Percentiles rank a stretch among this genome's conserved stretches.
These are phyloP conservation scores for Corylus heterophylla DNA, from an alignment of 306 rosid genomes.

Conservation along the genomic window DNA sequence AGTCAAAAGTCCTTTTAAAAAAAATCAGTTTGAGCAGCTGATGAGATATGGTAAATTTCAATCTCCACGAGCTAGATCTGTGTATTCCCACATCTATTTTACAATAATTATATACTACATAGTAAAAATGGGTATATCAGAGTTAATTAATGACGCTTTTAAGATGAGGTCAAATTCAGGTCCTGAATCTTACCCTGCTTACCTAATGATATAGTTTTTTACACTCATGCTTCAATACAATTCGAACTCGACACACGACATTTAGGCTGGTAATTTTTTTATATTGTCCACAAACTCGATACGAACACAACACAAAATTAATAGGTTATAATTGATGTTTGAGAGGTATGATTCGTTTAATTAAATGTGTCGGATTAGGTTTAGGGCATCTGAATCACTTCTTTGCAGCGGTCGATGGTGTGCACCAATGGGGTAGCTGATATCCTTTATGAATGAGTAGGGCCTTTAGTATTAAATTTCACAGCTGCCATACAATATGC, in stretches of 20 bases:
- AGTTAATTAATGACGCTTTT: neutral
- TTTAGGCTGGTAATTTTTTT: too few species aligned
- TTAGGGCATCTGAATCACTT: neutral
- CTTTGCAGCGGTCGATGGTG: neutral
- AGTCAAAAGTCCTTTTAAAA: neutral
- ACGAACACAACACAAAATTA: too few species aligned
- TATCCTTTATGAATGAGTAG: neutral
- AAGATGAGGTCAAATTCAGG: neutral
- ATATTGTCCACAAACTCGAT: too few species aligned
- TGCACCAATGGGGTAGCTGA: neutral
- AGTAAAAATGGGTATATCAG: neutral
- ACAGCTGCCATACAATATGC: neutral
- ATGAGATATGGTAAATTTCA: neutral
- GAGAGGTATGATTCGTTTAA: too few species aligned
- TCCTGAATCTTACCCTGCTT: neutral
- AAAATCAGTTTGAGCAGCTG: neutral
- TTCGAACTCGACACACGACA: too few species aligned
- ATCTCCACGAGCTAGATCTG: conserved; percentile 35
- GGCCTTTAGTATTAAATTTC: neutral
- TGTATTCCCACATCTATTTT: conserved; percentile 15
- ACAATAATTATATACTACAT: neutral
- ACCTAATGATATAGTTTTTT: neutral
- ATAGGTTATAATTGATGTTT: too few species aligned
- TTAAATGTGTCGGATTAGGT: too few species aligned
- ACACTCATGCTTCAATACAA: too few species aligned